Evolutionary conservation across 2,329 filamentous ascomycete genomes (phyloP), one percentile per base, ranked within the genome.

Genomic region (Nothophoma quercina): DNA sequence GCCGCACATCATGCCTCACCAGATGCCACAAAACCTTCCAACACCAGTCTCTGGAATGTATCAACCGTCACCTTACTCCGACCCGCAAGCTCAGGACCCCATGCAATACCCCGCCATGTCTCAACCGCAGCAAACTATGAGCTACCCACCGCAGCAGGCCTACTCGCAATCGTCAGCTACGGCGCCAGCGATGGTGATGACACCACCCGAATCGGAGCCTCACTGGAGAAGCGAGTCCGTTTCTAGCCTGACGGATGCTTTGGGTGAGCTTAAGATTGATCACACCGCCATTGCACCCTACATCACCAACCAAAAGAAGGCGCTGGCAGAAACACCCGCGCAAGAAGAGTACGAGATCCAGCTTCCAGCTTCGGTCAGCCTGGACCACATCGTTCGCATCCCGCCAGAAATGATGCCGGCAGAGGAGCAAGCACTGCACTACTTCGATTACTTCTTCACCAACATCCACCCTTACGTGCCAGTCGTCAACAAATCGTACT

Each of bases 401-500:
- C 95, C 93, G 0, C 90, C 89, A 0, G 92, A 96, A 66, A 83
- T 98, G 67, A 96, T 98, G 92, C 93, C 93, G 1, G 84, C 88
- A 23, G 91, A 97, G 25, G 87, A 91, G 35, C 90, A 90, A 28
- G 88, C 88, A 4, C 78, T 92, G 68, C 84, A 89, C 28, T 96
- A 95, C 70, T 96, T 98, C 70, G 87, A 95, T 30, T 88, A 96
- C 34, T 98, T 91, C 72, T 98, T 98, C 73, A 80, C 83, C 26
- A 88, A 97, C 62, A 89, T 97, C 25, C 95, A 98, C 67, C 93
- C 93, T 0, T 98, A 96, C 64, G 87, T 96, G 2, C 93, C 93
- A 0, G 91, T 98, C 3, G 78, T 98, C 45, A 93, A 95, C 76
- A 90, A 91, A 66, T 79, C 83, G 2, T 81, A 88, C 30, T 90